Base-by-base conservation (phyloP, 768 basidiomycete species). In the Agaricus bisporus region DNA sequence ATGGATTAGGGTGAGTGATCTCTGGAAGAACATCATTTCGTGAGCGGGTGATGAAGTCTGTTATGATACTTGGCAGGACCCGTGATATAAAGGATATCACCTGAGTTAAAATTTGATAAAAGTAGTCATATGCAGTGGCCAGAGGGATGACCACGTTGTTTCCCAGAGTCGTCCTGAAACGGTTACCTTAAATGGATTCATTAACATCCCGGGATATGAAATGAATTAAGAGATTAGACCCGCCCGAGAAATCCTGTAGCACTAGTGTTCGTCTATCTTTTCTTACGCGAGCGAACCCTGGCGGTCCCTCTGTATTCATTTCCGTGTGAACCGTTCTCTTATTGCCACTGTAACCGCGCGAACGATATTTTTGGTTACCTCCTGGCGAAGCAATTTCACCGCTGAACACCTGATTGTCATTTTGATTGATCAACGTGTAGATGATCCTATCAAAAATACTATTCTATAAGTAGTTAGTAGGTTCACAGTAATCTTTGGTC, bases 81-180 rank as follows among this genome's bases (percentile, higher is more conserved):
- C 3, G 85, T 86, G 17, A 86, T 63, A 58, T 87, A 87, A 6
- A 86, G 71, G 10, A 86, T 71, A 37, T 78, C 68, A 4, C 85
- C 83, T 0, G 72, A 73, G 9, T 65, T 64, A 61, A 80, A 85
- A 20, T 73, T 73, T 72, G 11, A 80, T 63, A 53, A 85, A 76
- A 14, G 81, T 80, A 14, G 81, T 80, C 10, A 85, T 66, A 0
- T 10, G 85, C 66, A 0, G 77, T 78, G 2, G 83, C 83, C 2
- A 79, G 61, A 3, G 80, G 78, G 0, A 78, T 81, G 22, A 71
- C 71, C 58, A 80, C 77, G 22, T 84, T 76, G 55, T 85, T 84
- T 2, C 84, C 83, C 7, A 86, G 64, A 11, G 83, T 81, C 10
- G 79, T 82, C 76, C 85, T 75, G 49, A 82, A 66, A 2, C 82